Base-by-base conservation (phyloP, 2,329 filamentous ascomycete species). In the Penicillium decumbens region DNA sequence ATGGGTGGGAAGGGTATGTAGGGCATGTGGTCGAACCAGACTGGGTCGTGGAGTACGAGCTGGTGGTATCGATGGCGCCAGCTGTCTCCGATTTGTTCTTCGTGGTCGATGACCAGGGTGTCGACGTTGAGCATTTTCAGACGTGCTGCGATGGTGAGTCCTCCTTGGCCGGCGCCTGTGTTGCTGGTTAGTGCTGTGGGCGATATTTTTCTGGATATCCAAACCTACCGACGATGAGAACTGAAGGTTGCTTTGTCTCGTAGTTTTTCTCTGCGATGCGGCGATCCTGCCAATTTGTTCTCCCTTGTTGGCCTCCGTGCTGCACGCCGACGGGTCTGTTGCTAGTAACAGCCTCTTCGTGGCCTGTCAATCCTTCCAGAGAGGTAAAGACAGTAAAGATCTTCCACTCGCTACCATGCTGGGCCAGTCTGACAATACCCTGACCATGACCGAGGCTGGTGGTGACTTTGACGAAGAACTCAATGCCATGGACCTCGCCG, bases 41-140 rank as follows among this genome's bases (percentile, higher is more conserved):
- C 80, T 0, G 83, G 82, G 56, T 87, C 84, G 57, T 88, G 84
- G 0, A 85, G 77, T 1, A 87, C 82, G 0, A 88, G 77, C 51
- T 84, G 80, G 54, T 80, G 77, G 56, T 86, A 86, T 40, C 83
- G 69, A 33, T 75, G 73, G 13, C 82, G 73, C 83, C 83, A 86
- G 61, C 81, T 85, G 54, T 86, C 82, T 12, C 83, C 83, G 0
- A 86, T 71, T 2, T 75, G 71, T 0, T 76, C 70, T 48, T 83
- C 80, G 20, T 73, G 70, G 56, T 86, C 83, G 18, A 86, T 71
- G n/a, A 85, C 60, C 1, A 86, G 69, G 0, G 78, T 67, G 10
- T 77, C 68, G 2, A 85, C 68, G 1, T 77, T 75, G 1, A 84
- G 72, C 72, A 80, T 78, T 57, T 82, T 81, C 23, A 86, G 72